A percentile compares a stretch with the other conserved stretches of the same genome.
Conservation (phyloP, 1,284 basidiomycete species). For the Paramarasmius palmivorus region DNA sequence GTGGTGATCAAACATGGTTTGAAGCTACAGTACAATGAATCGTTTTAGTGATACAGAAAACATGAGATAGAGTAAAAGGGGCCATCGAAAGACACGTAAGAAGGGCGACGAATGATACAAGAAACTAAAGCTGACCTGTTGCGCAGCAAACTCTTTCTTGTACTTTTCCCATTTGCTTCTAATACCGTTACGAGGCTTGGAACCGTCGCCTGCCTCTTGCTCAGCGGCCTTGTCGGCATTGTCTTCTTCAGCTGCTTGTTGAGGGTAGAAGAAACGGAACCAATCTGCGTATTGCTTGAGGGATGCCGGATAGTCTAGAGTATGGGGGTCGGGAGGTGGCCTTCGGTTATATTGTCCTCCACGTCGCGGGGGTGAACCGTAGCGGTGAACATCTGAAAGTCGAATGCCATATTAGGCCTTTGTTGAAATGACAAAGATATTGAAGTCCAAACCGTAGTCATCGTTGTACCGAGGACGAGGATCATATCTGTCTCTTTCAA, state of each 20-base stretch:
- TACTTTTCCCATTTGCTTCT: conserved; percentile 86
- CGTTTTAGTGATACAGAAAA: conserved; percentile 31
- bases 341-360: conserved; percentile 41
- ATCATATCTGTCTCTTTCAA: conserved; percentile 77
- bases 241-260: conserved; percentile 77
- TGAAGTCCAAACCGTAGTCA: conserved; percentile 70
- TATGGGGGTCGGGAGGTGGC: conserved; percentile 78
- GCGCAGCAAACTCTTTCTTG: conserved; percentile 82
- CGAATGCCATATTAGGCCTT: conserved; percentile 3
- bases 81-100: background rate
- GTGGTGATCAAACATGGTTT: conserved; percentile 91
- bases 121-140: conserved; percentile 65
- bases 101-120: background rate
- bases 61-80: conserved; percentile 10
- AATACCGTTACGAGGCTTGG: conserved; percentile 79
- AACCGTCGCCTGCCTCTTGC: conserved; percentile 75
- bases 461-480: conserved; percentile 79
- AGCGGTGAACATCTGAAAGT: conserved; percentile 60
- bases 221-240: conserved; percentile 78
- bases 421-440: conserved; percentile 8
- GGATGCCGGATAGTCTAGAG: conserved; percentile 78
- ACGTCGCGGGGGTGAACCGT: conserved; percentile 61
- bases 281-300: conserved; percentile 89
- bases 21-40: conserved; percentile 65
- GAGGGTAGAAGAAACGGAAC: conserved; percentile 81